Conservation (phyloP, 1,284 basidiomycete genomes). For the Heterobasidion parviporum region DNA sequence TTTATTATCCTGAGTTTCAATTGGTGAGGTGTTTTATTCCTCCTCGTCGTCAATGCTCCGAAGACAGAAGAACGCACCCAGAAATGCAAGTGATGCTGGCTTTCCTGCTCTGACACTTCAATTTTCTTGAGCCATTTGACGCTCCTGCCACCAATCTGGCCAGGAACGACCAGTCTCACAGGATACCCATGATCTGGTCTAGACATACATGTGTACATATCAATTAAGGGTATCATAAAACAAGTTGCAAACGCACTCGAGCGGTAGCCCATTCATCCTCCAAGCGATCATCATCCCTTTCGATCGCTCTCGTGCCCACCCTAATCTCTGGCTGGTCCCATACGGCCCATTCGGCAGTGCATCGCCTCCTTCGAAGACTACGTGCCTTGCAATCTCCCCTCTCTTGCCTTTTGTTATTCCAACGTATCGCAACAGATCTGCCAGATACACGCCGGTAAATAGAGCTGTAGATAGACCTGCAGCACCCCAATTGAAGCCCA, state of each 20-base stretch:
- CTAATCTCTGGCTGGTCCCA: constrained; percentile 49
- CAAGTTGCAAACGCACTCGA: not conserved
- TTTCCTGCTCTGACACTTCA: constrained; percentile 44
- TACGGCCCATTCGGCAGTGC: constrained; percentile 59
- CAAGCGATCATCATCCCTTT: constrained; percentile 48
- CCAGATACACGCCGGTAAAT: constrained; percentile 59
- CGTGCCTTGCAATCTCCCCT: constrained; percentile 32
- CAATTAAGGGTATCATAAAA: not conserved
- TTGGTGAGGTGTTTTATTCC: not conserved
- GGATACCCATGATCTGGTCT: constrained; percentile 62
- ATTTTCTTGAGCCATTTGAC: constrained; percentile 58
- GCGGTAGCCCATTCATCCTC: constrained; percentile 49
- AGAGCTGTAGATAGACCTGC: constrained; percentile 42
- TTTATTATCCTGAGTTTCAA: not conserved
- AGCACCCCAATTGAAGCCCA: constrained; percentile 54
- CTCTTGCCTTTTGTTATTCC: constrained; percentile 5
- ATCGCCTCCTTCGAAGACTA: constrained; percentile 61
- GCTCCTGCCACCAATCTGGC: constrained; percentile 56
- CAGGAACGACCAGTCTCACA: constrained; percentile 52
- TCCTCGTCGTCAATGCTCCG: not conserved
- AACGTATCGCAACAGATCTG: constrained; percentile 36
- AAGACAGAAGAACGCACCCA: constrained; percentile 16
- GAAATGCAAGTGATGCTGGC: constrained; percentile 40
- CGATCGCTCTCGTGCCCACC: constrained; percentile 38
- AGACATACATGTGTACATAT: not conserved